phyloP scores from a whole-genome alignment of 2,329 filamentous ascomycete genomes.

The Phyllosticta citribraziliensis region DNA sequence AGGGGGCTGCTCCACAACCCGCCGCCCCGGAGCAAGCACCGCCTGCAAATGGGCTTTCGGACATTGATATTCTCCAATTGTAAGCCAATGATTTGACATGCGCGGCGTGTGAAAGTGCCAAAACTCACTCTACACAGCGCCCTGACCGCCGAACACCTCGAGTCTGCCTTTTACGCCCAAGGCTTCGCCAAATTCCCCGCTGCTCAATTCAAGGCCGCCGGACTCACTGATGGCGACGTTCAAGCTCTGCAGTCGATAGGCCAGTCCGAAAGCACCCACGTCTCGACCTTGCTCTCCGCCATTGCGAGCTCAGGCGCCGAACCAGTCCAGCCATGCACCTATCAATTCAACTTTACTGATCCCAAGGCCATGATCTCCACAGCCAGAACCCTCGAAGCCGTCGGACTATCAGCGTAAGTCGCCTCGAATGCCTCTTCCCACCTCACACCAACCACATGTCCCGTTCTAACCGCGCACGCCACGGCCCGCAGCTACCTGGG shows the following conservation, averaged over 20 bases:
- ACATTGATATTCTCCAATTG: slow-evolving; percentile 46
- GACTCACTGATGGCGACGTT: slow-evolving; percentile 46
- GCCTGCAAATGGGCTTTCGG: slow-evolving; percentile 29
- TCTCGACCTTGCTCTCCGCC: slow-evolving; percentile 48
- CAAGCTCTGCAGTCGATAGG: slow-evolving; percentile 53
- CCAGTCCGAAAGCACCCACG: slow-evolving; percentile 53
- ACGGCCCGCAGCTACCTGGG: slow-evolving; percentile 43
- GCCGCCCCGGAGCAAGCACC: slow-evolving; percentile 6
- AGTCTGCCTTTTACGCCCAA: slow-evolving; percentile 61
- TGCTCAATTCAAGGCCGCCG: slow-evolving; percentile 54
- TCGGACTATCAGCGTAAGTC: slow-evolving; percentile 59
- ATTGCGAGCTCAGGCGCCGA: slow-evolving; percentile 53
- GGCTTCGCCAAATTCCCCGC: slow-evolving; percentile 59
- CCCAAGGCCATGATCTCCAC: slow-evolving; percentile 57
- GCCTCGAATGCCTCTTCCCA: neutral
- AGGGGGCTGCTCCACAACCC: neutral
- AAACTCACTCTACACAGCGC: slow-evolving; percentile 42
- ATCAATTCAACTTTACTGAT: slow-evolving; percentile 60
- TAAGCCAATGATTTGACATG: slow-evolving; percentile 22
- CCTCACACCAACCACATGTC: slow-evolving; percentile 13
- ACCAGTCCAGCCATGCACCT: slow-evolving; percentile 60
- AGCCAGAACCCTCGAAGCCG: slow-evolving; percentile 60
- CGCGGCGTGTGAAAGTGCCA: slow-evolving; percentile 18
- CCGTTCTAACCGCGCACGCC: slow-evolving; percentile 58
- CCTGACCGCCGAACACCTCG: slow-evolving; percentile 65